Conservation (phyloP, 805 yeast genomes). For the Sugiyamaella smithiae region DNA sequence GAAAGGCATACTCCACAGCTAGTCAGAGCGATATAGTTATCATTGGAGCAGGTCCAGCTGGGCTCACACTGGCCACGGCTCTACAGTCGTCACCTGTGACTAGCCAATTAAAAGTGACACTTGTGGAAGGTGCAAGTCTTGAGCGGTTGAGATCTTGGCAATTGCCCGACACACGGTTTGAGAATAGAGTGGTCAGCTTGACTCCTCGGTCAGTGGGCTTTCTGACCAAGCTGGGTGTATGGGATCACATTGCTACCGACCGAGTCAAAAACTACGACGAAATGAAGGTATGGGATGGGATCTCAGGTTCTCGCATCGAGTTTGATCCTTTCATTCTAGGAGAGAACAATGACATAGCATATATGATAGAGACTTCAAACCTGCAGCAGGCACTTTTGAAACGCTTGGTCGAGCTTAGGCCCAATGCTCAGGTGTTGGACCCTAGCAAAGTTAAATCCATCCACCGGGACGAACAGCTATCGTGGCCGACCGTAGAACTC, state of each 20-base stretch:
- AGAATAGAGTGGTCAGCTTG: conserved; percentile 80
- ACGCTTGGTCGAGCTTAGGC: conserved; percentile 44
- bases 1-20: too few species aligned
- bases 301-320: conserved; percentile 64
- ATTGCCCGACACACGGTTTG: conserved; percentile 45
- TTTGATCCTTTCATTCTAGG: conserved; percentile 48
- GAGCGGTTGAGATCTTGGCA: conserved; percentile 49
- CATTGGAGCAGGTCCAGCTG: conserved; percentile 98
- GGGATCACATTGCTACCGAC: conserved; percentile 66
- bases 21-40: conserved; percentile 88
- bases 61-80: conserved; percentile 80
- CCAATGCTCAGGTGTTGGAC: conserved; percentile 15
- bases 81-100: conserved; percentile 63
- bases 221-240: conserved; percentile 68
- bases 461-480: conserved; percentile 29
- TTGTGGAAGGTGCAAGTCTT: conserved; percentile 72
- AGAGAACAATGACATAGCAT: conserved; percentile 49
- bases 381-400: conserved; percentile 70
- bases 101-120: conserved; percentile 53
- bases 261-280: conserved; percentile 78
- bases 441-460: conserved; percentile 60
- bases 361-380: conserved; percentile 86
- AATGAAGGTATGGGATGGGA: conserved; percentile 82
- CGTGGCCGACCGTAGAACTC: conserved; percentile 75
- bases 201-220: conserved; percentile 77